Base-by-base conservation (phyloP, 1,284 basidiomycete species). In the Apiotrichum montevideense region DNA sequence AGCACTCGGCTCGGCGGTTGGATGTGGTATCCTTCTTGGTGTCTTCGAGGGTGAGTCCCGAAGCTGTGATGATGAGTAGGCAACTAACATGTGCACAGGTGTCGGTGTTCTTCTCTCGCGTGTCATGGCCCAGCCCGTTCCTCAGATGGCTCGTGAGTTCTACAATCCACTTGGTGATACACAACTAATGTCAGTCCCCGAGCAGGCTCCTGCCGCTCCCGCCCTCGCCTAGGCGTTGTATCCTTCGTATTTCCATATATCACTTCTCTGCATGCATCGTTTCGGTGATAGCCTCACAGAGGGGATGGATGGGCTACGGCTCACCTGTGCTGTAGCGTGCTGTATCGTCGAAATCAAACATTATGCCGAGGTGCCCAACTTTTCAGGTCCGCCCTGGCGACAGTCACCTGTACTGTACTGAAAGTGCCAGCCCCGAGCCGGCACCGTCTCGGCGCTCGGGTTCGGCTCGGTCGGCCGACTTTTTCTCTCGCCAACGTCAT, bases 21-120 rank as follows among this genome's bases (percentile, higher is more conserved):
- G 92, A 50, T 98, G 95, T 73, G 96, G 93, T 75, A 94, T 99
- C 64, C 80, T 99, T 29, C 83, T 99, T 15, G 95, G 95, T 67
- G 94, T 97, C 33, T 97, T 95, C 69, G 91, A 94, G 75, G 74
- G 47, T 49, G 32, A 29, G 47, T 21, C 14, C n/a, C 5, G n/a
- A 8, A 10, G 45, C 21, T 21, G 21, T 21, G 21, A 21, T 21
- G 21, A 21, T 21, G 43, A 8, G 6, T 29, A 7, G 8, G 29
- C 44, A 8, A 11, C 3, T 35, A 35, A 32, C 46, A 15, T 9
- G 33, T 32, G n/a, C 29, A 3, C 47, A 49, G 47, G 74, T 66
- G 72, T 77, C 52, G 75, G 75, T 63, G 73, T 77, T 13, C 58
- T 77, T 51, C 74, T 75, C 72, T 70, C 67, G 54, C 67, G 75